A percentile compares a stretch with the other conserved stretches of the same genome.
Evolutionary conservation across 768 basidiomycete genomes (phyloP).

Genomic region (Tulasnella sp.): DNA sequence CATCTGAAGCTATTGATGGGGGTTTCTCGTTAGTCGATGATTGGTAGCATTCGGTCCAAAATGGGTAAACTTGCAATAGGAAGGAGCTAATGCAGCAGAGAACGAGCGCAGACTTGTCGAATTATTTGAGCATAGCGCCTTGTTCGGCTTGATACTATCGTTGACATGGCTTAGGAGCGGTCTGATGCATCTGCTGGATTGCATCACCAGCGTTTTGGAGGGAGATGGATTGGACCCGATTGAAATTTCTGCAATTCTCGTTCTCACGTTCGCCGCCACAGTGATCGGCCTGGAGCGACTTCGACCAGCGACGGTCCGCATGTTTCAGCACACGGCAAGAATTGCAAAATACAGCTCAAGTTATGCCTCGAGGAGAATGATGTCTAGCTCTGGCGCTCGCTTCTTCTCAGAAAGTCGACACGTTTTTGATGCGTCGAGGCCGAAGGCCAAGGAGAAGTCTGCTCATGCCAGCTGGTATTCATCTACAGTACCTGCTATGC

Average conservation of each 20-base stretch:
- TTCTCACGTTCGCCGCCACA: neutral
- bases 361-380: neutral
- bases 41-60: neutral
- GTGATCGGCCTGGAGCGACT: too few species aligned
- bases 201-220: neutral
- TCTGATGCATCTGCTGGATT: neutral
- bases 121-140: neutral
- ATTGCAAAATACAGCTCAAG: too few species aligned
- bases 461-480: slow-evolving; percentile 11
- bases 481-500: slow-evolving; percentile 7
- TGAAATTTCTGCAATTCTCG: neutral
- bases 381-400: neutral
- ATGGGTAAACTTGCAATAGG: neutral
- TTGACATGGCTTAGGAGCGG: neutral
- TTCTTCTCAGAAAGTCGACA: neutral
- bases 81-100: neutral
- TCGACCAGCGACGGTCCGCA: too few species aligned
- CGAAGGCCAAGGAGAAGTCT: neutral
- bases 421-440: neutral
- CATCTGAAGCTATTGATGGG: neutral
- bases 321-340: too few species aligned
- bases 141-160: neutral
- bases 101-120: neutral
- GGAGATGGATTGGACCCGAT: neutral
- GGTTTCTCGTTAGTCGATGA: neutral